Evolutionary conservation across 352 stramenopile genomes (phyloP).

Genomic region (Pythium monospermum): DNA sequence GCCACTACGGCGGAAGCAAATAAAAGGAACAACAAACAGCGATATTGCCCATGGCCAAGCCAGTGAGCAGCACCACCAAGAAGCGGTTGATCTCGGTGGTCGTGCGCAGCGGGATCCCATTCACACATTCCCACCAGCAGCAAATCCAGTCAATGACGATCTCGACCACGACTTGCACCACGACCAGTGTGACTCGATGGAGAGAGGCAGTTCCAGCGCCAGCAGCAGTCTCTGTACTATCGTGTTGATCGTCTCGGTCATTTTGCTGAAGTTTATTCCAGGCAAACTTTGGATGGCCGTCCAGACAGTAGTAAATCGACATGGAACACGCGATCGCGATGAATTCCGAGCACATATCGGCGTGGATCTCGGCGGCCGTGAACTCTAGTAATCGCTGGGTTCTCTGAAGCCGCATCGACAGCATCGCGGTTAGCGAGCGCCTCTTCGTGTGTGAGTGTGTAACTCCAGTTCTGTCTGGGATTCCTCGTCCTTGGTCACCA

Average conservation of each 20-base stretch:
- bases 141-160: conserved; percentile 21
- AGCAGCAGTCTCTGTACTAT: not conserved
- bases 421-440: too few species aligned
- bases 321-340: conserved; percentile 32
- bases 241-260: not conserved
- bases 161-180: conserved; percentile 20
- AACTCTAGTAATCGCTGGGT: conserved; percentile 2
- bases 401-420: not conserved
- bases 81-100: conserved; percentile 6
- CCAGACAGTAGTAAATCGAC: conserved; percentile 27
- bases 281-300: conserved; percentile 15
- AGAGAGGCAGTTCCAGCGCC: not conserved
- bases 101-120: conserved; percentile 16
- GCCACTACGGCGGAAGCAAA: too few species aligned
- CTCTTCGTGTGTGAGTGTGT: too few species aligned
- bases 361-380: conserved; percentile 13
- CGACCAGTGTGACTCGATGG: not conserved
- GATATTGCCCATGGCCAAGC: conserved; percentile 5
- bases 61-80: conserved; percentile 9
- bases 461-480: too few species aligned
- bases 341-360: conserved; percentile 35
- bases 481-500: too few species aligned
- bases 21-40: conserved; percentile 9
- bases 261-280: conserved; percentile 7
- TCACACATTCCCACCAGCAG: conserved; percentile 17